phyloP scores from a whole-genome alignment of 768 basidiomycete genomes.

The Imleria badia region DNA sequence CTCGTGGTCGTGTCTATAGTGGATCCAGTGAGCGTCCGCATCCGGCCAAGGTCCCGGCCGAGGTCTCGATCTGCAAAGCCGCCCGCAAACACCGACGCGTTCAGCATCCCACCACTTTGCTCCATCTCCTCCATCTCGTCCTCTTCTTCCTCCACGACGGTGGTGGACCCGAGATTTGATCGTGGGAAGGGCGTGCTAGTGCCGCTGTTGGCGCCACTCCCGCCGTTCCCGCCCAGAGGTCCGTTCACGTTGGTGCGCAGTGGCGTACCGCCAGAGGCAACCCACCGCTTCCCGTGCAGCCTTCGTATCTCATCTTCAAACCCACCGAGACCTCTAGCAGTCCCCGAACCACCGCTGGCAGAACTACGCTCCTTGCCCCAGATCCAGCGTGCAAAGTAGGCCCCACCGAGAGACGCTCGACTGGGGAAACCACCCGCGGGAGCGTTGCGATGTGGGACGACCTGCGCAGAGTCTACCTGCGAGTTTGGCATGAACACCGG shows the following conservation, averaged over 20 bases:
- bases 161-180: slow-evolving; percentile 50
- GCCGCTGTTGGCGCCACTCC: slow-evolving; percentile 60
- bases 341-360: slow-evolving; percentile 28
- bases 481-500: slow-evolving; percentile 73
- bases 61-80: slow-evolving; percentile 44
- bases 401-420: slow-evolving; percentile 68
- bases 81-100: slow-evolving; percentile 33
- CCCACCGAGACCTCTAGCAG: slow-evolving; percentile 45
- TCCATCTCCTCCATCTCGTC: slow-evolving; percentile 67
- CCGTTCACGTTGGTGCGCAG: slow-evolving; percentile 61
- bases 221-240: slow-evolving; percentile 30
- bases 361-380: slow-evolving; percentile 66
- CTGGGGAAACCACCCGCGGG: slow-evolving; percentile 69
- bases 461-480: slow-evolving; percentile 76
- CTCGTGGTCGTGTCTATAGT: slow-evolving; percentile 36
- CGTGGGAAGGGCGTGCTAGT: slow-evolving; percentile 65
- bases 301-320: slow-evolving; percentile 82
- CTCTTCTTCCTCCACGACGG: slow-evolving; percentile 74
- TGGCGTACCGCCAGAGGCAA: slow-evolving; percentile 56
- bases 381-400: slow-evolving; percentile 83
- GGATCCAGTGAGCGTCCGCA: slow-evolving; percentile 57
- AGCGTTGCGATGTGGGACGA: slow-evolving; percentile 67
- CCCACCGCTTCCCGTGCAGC: slow-evolving; percentile 73
- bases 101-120: slow-evolving; percentile 27
- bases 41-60: slow-evolving; percentile 38